A percentile compares a stretch with the other conserved stretches of the same genome.
Evolutionary conservation across 2,329 filamentous ascomycete genomes (phyloP).

Genomic region (Monosporascus cannonballus): DNA sequence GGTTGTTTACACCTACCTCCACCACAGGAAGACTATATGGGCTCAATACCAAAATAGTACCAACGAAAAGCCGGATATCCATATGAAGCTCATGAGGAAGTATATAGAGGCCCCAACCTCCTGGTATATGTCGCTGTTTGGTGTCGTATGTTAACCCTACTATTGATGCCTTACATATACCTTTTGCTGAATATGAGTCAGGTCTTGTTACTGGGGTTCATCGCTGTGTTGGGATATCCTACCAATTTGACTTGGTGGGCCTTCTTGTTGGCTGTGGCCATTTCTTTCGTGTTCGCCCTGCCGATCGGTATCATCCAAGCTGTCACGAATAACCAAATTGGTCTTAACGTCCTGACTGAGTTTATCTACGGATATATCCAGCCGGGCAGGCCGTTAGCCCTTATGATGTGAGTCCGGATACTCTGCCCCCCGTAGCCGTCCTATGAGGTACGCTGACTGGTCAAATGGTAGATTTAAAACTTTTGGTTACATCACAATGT

Average conservation of each 20-base stretch:
- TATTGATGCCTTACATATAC: background rate
- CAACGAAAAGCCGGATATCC: slow-evolving; percentile 54
- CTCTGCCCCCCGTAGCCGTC: background rate
- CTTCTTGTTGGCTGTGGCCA: slow-evolving; percentile 59
- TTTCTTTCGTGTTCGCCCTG: slow-evolving; percentile 58
- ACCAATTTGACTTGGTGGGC: slow-evolving; percentile 70
- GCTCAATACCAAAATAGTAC: slow-evolving; percentile 53
- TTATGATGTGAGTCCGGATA: slow-evolving; percentile 55
- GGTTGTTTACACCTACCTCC: slow-evolving; percentile 60
- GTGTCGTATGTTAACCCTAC: slow-evolving; percentile 35
- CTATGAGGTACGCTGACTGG: slow-evolving; percentile 10
- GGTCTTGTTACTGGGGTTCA: slow-evolving; percentile 49
- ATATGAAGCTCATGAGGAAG: slow-evolving; percentile 51
- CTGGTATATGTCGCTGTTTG: slow-evolving; percentile 58
- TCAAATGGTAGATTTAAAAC: slow-evolving; percentile 49
- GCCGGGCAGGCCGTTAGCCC: slow-evolving; percentile 62
- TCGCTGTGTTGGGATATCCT: slow-evolving; percentile 52
- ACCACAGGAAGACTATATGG: slow-evolving; percentile 63
- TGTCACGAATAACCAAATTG: slow-evolving; percentile 64
- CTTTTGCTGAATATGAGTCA: slow-evolving; percentile 17
- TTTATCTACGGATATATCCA: slow-evolving; percentile 72
- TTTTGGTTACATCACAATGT: slow-evolving; percentile 57
- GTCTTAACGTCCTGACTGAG: slow-evolving; percentile 69
- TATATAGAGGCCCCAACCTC: slow-evolving; percentile 57
- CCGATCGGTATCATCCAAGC: slow-evolving; percentile 67